phyloP scores from a whole-genome alignment of 768 basidiomycete species.

The Amanita muscaria region DNA sequence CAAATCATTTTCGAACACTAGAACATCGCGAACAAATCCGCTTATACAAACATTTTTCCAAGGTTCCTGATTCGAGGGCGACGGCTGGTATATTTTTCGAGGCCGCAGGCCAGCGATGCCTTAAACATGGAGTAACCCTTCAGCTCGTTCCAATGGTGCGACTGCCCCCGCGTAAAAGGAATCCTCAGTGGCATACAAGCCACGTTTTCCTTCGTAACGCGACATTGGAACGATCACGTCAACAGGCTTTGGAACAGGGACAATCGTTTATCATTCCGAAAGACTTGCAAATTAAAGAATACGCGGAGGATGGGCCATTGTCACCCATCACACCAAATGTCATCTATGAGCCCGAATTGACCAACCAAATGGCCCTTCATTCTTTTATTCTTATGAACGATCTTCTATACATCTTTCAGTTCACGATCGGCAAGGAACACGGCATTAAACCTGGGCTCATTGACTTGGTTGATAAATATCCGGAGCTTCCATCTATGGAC shows the following conservation, averaged over 20 bases:
- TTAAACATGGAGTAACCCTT: constrained; percentile 8
- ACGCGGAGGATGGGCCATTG: not conserved
- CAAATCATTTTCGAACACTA: constrained; percentile 11
- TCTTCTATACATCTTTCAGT: constrained; percentile 13
- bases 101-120: constrained; percentile 9
- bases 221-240: constrained; percentile 7
- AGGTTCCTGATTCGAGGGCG: constrained; percentile 9
- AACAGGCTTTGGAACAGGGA: constrained; percentile 3
- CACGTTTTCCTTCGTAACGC: constrained; percentile 5
- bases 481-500: constrained; percentile 3
- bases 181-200: constrained; percentile 6
- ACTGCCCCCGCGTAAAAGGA: not conserved
- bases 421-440: constrained; percentile 10
- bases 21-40: constrained; percentile 12
- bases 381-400: constrained; percentile 12
- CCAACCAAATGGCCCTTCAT: constrained; percentile 11
- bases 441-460: constrained; percentile 11
- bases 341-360: constrained; percentile 9
- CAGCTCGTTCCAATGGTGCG: constrained; percentile 2
- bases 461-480: constrained; percentile 1
- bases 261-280: not conserved
- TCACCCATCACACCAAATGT: constrained; percentile 7
- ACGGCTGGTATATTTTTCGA: constrained; percentile 13
- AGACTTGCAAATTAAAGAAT: not conserved
- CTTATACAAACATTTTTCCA: constrained; percentile 11